Evolutionary conservation across 2,329 filamentous ascomycete genomes (phyloP).

Genomic region (Xylaria sp.): DNA sequence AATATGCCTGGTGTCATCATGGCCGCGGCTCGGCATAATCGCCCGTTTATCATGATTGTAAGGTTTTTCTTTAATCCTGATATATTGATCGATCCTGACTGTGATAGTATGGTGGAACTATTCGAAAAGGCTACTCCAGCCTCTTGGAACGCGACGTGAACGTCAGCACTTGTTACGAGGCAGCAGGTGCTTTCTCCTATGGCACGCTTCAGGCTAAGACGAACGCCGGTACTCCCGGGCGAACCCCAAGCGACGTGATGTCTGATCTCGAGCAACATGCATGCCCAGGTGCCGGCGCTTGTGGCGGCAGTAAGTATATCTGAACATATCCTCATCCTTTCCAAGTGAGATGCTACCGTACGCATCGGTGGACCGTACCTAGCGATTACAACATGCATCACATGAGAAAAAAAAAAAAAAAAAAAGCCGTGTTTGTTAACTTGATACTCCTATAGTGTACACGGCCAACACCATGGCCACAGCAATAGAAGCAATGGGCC

Average conservation of each 20-base stretch:
- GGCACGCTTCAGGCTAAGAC: slow-evolving; percentile 78
- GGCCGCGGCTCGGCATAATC: slow-evolving; percentile 90
- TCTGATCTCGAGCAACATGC: slow-evolving; percentile 83
- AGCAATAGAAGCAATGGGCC: slow-evolving; percentile 88
- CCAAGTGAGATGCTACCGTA: not conserved
- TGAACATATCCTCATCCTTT: no score
- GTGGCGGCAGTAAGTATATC: slow-evolving; percentile 65
- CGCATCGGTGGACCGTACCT: not conserved
- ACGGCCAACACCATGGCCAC: slow-evolving; percentile 95
- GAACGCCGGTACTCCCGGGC: slow-evolving; percentile 68
- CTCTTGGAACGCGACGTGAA: slow-evolving; percentile 84
- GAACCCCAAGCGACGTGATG: slow-evolving; percentile 81
- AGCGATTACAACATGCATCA: not conserved
- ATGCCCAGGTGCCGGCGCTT: slow-evolving; percentile 80
- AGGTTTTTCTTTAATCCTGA: slow-evolving; percentile 22
- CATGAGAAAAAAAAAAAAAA: no score
- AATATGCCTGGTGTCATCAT: slow-evolving; percentile 96
- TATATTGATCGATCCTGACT: not conserved
- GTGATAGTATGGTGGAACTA: slow-evolving; percentile 81
- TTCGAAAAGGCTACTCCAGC: slow-evolving; percentile 84
- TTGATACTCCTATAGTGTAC: slow-evolving; percentile 68
- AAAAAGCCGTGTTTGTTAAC: not conserved
- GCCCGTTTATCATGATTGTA: slow-evolving; percentile 88
- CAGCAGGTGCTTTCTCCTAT: slow-evolving; percentile 84
- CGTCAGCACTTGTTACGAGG: slow-evolving; percentile 89